Evolutionary conservation across 805 yeast genomes (phyloP).

Genomic region (Scheffersomyces ergatensis): DNA sequence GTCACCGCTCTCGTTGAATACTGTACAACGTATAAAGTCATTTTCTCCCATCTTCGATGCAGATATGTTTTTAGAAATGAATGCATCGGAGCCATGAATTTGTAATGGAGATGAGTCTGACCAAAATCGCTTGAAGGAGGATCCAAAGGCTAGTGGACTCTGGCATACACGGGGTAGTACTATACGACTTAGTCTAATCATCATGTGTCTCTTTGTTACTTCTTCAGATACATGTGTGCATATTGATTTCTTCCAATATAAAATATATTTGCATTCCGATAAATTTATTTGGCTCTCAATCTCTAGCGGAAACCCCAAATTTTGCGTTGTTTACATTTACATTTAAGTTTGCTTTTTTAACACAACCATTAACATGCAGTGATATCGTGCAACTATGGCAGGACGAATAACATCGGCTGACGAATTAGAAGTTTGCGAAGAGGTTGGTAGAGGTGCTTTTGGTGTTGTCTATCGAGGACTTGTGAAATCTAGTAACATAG

Average conservation of each 20-base stretch:
- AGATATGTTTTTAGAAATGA: no score
- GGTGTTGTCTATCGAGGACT: slow-evolving; percentile 72
- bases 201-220: background rate
- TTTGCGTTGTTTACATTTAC: no score
- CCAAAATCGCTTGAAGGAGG: no score
- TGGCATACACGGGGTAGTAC: background rate
- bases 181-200: background rate
- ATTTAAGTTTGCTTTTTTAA: background rate
- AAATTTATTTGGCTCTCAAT: no score
- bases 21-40: slow-evolving; percentile 45
- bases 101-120: no score
- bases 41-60: background rate
- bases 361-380: background rate
- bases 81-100: no score
- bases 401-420: slow-evolving; percentile 27
- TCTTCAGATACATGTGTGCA: no score
- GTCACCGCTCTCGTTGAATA: slow-evolving; percentile 46
- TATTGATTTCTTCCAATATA: no score
- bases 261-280: no score
- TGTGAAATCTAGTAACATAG: slow-evolving; percentile 39
- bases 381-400: background rate
- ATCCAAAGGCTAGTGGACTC: background rate
- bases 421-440: slow-evolving; percentile 42
- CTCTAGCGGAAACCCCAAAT: no score
- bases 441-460: slow-evolving; percentile 77